Evolutionary conservation across 1,284 basidiomycete species (phyloP), one percentile per base, ranked within the genome.

Genomic region (Coniferiporia weirii): DNA sequence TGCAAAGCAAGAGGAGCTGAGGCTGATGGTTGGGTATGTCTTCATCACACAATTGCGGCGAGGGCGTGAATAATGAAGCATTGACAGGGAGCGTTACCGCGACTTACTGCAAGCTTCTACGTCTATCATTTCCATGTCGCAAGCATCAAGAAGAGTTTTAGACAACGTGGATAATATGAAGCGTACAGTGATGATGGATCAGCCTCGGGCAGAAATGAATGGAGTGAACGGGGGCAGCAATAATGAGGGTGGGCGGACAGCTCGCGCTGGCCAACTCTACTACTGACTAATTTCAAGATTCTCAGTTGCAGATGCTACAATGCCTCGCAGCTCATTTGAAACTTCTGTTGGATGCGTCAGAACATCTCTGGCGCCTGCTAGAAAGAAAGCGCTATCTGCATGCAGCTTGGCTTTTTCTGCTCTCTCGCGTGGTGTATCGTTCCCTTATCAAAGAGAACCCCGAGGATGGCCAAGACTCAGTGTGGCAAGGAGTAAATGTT

Each of bases 11-110:
- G 89, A 93, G 67, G 95, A 98, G 70, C 80, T 97, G 48, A 79
- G 94, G 64, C 79, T 91, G 32, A 98, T 96, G 94, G 95, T 98
- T 71, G 94, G 93, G 93, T 95, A 73, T 80, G 92, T 85, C 60
- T 22, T 54, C 22, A 40, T 63, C 54, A 47, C 45, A 67, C 60
- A 54, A 64, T 70, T 71, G 73, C 73, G 68, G 70, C 65, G 71
- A 72, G 67, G 68, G 68, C 73, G 79, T 79, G 4, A 35, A 10
- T 40, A 19, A 27, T 40, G 35, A 32, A 85, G 84, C 81, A 68
- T 32, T 22, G n/a, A 72, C 72, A 95, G 94, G 72, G 94, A 96
- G 79, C 86, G 94, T 63, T 97, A 98, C 73, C 87, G 95, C 54
- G 95, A 98, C 72, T 80, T 97, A 20, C 77, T 98, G 17, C 89